Base-by-base conservation (phyloP, 495 filamentous ascomycete species). In the Diplogelasinospora grovesii region DNA sequence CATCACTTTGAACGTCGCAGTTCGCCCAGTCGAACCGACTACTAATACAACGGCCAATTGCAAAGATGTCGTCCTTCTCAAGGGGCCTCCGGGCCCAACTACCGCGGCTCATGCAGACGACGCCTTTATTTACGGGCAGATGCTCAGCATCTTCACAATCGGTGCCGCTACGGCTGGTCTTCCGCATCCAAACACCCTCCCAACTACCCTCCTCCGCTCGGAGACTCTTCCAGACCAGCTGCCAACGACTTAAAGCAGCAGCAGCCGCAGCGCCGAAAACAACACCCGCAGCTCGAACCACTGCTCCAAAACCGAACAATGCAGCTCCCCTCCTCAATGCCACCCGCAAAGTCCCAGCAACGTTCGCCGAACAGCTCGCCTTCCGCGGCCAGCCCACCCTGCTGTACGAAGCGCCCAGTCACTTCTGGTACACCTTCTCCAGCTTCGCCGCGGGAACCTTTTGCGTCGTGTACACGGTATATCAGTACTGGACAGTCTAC, bases 351-450 rank as follows among this genome's bases (percentile, higher is more conserved):
- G 5, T 25, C 29, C 23, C n/a, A 9, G 39, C 45, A 36, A 22
- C 60, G 29, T 75, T 64, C 53, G 65, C 66, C 22, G 49, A 63
- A 21, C 60, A 54, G 15, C 65, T 79, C 27, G 68, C 70, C 2
- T 43, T 50, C 14, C 66, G 64, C 20, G 28, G 55, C 16, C 64
- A 67, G 16, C n/a, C n/a, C n/a, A 74, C 70, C 6, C 55, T 75
- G 0, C 60, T 86, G 22, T 87, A 79, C 64, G 63, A 77, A 42
- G 70, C 75, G 1, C 78, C 71, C 4, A 78, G 79, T 4, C 78
- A 85, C 46, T 67, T 69, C 38, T 59, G 65, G 49, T 83, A 76
- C 59, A 56, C 76, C 23, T 39, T 73, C 27, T 71, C 73, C 24
- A 73, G 73, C 52, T 79, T 82, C 52, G 53, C 61, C 24, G 61